Percentiles rank a stretch among this genome's conserved stretches.
Conservation (phyloP, 2,329 filamentous ascomycete species). For the Ceratocystis diversiconidia region DNA sequence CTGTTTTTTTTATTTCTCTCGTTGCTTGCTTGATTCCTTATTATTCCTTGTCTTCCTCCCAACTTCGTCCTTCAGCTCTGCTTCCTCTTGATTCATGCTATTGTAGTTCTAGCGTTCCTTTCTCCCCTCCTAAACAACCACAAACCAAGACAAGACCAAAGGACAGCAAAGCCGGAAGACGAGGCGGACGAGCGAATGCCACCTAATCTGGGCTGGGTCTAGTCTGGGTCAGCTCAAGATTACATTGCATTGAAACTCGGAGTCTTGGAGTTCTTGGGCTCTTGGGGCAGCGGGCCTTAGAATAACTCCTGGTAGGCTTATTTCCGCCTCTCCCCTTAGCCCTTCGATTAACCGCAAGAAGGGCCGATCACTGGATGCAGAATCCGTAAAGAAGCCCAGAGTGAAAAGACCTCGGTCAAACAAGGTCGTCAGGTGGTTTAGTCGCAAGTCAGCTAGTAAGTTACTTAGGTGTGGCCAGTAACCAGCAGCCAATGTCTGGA, state of each 20-base stretch:
- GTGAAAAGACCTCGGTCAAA: not conserved
- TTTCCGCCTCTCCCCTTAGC: not conserved
- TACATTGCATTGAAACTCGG: not conserved
- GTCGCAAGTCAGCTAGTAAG: not conserved
- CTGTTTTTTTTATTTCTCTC: not conserved
- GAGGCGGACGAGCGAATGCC: not conserved
- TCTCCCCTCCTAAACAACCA: not conserved
- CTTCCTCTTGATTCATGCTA: not conserved
- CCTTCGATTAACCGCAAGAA: conserved; percentile 4
- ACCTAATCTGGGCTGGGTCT: not conserved
- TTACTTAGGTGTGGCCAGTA: too few species aligned
- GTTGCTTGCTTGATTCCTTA: not conserved
- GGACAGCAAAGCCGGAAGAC: not conserved
- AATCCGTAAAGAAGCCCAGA: not conserved
- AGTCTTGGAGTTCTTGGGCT: not conserved
- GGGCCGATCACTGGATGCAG: conserved; percentile 1
- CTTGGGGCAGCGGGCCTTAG: not conserved
- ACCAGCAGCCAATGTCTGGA: not conserved
- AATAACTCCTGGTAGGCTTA: not conserved
- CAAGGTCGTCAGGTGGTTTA: not conserved
- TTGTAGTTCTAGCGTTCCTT: not conserved
- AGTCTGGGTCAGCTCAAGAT: not conserved
- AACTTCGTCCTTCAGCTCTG: not conserved
- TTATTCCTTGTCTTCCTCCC: not conserved
- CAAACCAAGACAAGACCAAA: not conserved